Evolutionary conservation across 1,284 basidiomycete species (phyloP).

Genomic region (Cryptococcus neoformans): DNA sequence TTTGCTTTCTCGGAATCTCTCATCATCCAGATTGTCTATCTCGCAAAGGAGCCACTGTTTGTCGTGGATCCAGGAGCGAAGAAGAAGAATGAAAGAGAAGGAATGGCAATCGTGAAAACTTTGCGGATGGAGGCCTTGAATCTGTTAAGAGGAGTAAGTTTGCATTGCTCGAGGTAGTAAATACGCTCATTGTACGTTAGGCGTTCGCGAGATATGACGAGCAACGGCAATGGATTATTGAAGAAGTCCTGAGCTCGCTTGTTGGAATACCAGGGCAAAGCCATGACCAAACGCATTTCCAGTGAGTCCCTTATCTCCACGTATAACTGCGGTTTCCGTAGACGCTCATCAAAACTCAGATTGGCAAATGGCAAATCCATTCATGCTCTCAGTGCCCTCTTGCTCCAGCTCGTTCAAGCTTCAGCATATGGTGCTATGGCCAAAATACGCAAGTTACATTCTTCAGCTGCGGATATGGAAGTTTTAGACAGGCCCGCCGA

Average conservation of each 20-base stretch:
- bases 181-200: conserved; percentile 46
- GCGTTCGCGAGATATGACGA: conserved; percentile 86
- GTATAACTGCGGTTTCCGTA: background rate
- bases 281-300: conserved; percentile 78
- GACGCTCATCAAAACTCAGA: conserved; percentile 21
- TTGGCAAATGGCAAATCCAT: conserved; percentile 63
- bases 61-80: conserved; percentile 59
- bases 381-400: conserved; percentile 83
- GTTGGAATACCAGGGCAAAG: conserved; percentile 87
- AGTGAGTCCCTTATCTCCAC: conserved; percentile 54
- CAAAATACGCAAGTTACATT: conserved; percentile 40
- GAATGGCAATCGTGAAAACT: conserved; percentile 66
- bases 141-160: conserved; percentile 75
- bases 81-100: conserved; percentile 57
- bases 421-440: conserved; percentile 70
- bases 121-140: conserved; percentile 76
- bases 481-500: conserved; percentile 24
- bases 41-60: conserved; percentile 90
- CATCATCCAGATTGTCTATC: conserved; percentile 85
- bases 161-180: background rate
- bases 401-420: conserved; percentile 94
- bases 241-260: conserved; percentile 85
- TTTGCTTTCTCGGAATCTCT: conserved; percentile 77
- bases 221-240: conserved; percentile 92
- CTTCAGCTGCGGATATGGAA: conserved; percentile 60